Base-by-base conservation (phyloP, 768 basidiomycete species). In the Mrakia gelida region DNA sequence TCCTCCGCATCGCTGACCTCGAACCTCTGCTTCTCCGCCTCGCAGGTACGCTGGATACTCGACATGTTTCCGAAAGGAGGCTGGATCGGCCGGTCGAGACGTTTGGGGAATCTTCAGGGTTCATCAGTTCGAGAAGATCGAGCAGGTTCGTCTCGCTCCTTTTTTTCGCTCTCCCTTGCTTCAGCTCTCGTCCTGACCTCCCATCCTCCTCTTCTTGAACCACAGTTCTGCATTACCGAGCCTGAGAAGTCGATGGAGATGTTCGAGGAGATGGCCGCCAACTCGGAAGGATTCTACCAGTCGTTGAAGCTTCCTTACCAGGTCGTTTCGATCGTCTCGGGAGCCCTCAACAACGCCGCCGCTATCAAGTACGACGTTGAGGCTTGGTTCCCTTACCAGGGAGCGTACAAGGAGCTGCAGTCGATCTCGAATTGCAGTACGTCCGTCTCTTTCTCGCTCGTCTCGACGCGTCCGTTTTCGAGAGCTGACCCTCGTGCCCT, bases 91-190 rank as follows among this genome's bases (percentile, higher is more conserved):
- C 11, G 97, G 97, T 5, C 91, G 94, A 75, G 97, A 99, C 81
- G 98, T 96, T 88, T 98, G 97, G 95, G 97, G 97, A 77, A 98
- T 98, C 85, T 99, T 99, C 90, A 93, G 97, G 32, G 96, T 99
- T 75, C 97, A 99, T 84, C 97, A 99, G 85, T 99, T 99, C 81
- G 97, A 99, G 86, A 99, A 99, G 87, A 89, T 99, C 73, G 97
- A 99, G 84, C 87, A 88, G 84, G 87, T 87, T 63, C 72, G 85
- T 76, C 1, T 7, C 32, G 0, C 11, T 38, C 30, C 23, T 70
- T 1, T 67, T 26, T 61, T 56, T n/a, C 15, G 4, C 41, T 26
- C 6, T 1, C 28, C 4, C n/a, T 49, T 15, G 9, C 3, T 18
- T 54, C 7, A 68, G 2, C 49, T 56, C 23, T 34, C 61, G 16